Evolutionary conservation across 352 stramenopile species (phyloP).

Genomic region (Phytophthora citrophthora): DNA sequence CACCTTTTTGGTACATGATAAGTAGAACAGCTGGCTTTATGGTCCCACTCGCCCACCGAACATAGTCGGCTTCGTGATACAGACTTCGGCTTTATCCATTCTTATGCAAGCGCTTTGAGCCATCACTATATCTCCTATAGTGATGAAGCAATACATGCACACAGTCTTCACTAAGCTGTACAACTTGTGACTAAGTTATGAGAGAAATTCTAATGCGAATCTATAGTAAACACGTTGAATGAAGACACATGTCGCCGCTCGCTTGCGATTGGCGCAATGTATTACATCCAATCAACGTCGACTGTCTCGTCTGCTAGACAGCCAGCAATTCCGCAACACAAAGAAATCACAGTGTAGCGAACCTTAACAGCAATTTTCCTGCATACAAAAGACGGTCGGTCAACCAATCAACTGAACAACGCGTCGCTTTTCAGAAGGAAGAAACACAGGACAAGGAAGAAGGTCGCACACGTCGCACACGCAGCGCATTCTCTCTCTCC

Average conservation of each 20-base stretch:
- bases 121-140: neutral
- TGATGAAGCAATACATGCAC: too few species aligned
- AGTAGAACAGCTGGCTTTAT: constrained; percentile 6
- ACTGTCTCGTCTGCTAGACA: constrained; percentile 15
- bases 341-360: neutral
- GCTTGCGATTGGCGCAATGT: constrained; percentile 23
- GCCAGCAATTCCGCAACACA: constrained; percentile 26
- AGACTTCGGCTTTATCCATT: neutral
- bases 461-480: constrained; percentile 20
- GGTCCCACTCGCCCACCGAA: constrained; percentile 4
- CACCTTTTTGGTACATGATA: too few species aligned
- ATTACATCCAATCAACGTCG: constrained; percentile 12
- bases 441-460: constrained; percentile 24
- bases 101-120: neutral
- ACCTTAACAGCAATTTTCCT: constrained; percentile 21
- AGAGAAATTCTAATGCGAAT: constrained; percentile 1
- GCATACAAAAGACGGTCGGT: constrained; percentile 34
- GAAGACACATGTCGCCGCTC: constrained; percentile 6
- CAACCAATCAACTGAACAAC: constrained; percentile 44
- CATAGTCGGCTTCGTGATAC: constrained; percentile 13
- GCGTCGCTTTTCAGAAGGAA: constrained; percentile 31
- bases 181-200: neutral
- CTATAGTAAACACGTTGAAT: constrained; percentile 4
- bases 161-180: neutral
- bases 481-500: constrained; percentile 7